Base-by-base conservation (phyloP, 352 stramenopile species). In the Pythium graminicola region DNA sequence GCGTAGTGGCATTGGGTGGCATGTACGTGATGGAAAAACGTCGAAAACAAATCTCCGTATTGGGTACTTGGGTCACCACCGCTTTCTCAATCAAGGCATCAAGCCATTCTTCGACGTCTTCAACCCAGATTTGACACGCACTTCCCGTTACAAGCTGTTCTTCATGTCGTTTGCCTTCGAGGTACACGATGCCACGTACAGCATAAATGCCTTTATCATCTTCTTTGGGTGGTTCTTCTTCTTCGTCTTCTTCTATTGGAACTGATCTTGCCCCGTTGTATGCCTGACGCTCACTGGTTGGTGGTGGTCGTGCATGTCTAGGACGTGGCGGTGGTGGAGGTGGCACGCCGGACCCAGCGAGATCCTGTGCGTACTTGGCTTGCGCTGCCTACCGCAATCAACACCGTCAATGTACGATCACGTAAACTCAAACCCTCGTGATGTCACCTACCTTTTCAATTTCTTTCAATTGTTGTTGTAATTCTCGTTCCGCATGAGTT, bases 111-210 rank as follows among this genome's bases (percentile, higher is more conserved):
- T 93, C 83, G 2, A 60, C 43, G 0, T 84, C 73, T 19, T 93
- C 83, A 20, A 87, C 64, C 83, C 83, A 93, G 32, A 93, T 76
- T 62, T 93, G 73, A 39, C 81, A 93, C 13, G 74, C 71, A 17
- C 76, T 86, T n/a, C 78, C 78, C 6, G 59, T 71, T 40, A 81
- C 65, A 3, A 93, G 59, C 44, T 89, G 81, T 22, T 59, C 42
- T 35, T 85, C 77, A 48, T 93, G 81, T 28, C 76, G 78, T 46
- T 85, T 87, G 33, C 80, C 83, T 60, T 92, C 83, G 24, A 93
- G 59, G 44, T 88, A 93, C 23, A 93, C 83, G n/a, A 65, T 44
- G 13, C 78, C 75, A 27, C 72, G 66, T 13, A 89, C 69, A 26
- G 59, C 56, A 41, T 93, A 93, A 20, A 93, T 71, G 22, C 83